Conservation (phyloP, 1,284 basidiomycete genomes). For the Puccinia brachypodii region DNA sequence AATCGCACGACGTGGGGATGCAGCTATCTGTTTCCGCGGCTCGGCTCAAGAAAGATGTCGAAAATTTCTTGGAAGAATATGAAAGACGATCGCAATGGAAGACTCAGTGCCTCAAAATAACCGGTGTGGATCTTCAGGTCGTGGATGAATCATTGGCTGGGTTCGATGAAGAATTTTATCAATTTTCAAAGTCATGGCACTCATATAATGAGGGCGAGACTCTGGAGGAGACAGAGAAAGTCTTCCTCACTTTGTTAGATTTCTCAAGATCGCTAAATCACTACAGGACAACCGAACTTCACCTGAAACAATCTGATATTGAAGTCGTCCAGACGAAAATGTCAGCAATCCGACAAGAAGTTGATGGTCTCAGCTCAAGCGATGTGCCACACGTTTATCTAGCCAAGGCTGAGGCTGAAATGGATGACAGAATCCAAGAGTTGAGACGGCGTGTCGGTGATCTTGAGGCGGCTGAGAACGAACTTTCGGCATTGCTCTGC, state of each 20-base stretch:
- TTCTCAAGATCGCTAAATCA: slow-evolving; percentile 9
- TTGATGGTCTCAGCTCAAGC: neutral
- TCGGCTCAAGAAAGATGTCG: neutral
- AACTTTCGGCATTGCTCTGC: neutral
- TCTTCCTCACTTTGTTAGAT: neutral
- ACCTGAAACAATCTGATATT: slow-evolving; percentile 1
- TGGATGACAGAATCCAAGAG: neutral
- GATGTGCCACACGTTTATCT: slow-evolving; percentile 17
- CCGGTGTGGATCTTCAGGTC: neutral
- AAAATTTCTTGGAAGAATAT: slow-evolving; percentile 16
- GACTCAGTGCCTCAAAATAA: neutral
- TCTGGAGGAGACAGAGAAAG: neutral
- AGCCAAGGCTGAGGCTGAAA: neutral
- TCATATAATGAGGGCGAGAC: neutral
- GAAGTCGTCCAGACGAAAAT: neutral
- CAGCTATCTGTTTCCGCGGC: neutral
- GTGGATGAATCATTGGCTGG: neutral
- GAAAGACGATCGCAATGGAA: slow-evolving; percentile 20
- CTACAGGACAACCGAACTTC: neutral
- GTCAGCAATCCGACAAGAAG: slow-evolving; percentile 11
- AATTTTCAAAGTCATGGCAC: neutral
- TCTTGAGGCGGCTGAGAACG: slow-evolving; percentile 14
- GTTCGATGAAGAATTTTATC: slow-evolving; percentile 24
- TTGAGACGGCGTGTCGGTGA: slow-evolving; percentile 8
- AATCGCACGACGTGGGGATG: neutral